Percentiles rank a stretch among this genome's conserved stretches.
Conservation (phyloP, 2,329 filamentous ascomycete species). For the Thyridium curvatum region DNA sequence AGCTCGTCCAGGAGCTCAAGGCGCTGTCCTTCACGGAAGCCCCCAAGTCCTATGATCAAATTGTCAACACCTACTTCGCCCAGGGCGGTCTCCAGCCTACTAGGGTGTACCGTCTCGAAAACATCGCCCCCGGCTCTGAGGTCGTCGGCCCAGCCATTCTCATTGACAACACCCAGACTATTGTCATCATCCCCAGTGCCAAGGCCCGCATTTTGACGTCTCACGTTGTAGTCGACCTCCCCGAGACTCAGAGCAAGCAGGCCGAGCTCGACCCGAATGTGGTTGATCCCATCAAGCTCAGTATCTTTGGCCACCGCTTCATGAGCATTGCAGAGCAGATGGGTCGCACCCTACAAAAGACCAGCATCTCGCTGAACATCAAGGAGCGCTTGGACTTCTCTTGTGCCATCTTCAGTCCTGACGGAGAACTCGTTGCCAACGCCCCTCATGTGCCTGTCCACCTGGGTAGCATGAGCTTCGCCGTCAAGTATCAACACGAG, state of each 20-base stretch:
- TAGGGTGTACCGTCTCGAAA: constrained; percentile 34
- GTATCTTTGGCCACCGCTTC: constrained; percentile 65
- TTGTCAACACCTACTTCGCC: no score
- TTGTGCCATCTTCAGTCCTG: constrained; percentile 63
- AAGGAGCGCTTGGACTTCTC: constrained; percentile 69
- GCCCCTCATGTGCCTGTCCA: constrained; percentile 67
- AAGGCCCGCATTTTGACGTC: constrained; percentile 59
- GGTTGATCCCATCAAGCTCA: constrained; percentile 63
- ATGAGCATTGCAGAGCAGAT: constrained; percentile 71
- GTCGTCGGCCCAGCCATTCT: constrained; percentile 61
- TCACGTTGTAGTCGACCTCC: constrained; percentile 66
- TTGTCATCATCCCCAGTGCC: constrained; percentile 60
- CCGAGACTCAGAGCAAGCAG: constrained; percentile 26
- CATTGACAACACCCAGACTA: constrained; percentile 62
- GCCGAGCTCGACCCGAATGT: constrained; percentile 16
- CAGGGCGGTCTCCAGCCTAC: background rate
- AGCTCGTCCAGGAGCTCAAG: background rate
- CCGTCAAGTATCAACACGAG: constrained; percentile 51
- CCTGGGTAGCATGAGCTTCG: constrained; percentile 68
- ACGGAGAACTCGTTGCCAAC: constrained; percentile 63
- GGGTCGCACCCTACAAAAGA: constrained; percentile 65
- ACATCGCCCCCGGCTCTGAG: constrained; percentile 52
- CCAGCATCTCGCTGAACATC: constrained; percentile 63
- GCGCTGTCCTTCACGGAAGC: background rate
- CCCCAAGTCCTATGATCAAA: no score